Conservation (phyloP, 352 stramenopile species). For the Phytophthora pinifolia region DNA sequence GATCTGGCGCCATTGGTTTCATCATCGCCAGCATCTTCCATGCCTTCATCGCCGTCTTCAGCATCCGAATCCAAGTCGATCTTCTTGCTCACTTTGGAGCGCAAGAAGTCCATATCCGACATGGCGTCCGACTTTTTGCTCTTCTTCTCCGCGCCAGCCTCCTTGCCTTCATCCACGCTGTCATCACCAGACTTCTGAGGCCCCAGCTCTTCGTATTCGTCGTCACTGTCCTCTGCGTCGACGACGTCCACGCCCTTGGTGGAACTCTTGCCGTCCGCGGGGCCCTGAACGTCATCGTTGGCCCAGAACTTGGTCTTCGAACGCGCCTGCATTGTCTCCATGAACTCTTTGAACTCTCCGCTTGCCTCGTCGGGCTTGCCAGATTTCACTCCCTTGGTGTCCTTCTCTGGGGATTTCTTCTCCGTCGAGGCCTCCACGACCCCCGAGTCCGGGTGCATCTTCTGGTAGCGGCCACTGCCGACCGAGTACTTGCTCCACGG, state of each 20-base stretch:
- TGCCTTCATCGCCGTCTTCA: conserved; percentile 26
- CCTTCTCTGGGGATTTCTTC: conserved; percentile 24
- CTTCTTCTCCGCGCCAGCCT: conserved; percentile 28
- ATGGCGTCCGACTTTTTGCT: conserved; percentile 36
- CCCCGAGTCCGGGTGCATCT: conserved; percentile 29
- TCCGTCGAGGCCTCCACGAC: conserved; percentile 15
- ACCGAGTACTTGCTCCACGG: conserved; percentile 91
- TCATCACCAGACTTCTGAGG: conserved; percentile 35
- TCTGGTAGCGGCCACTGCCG: conserved; percentile 75
- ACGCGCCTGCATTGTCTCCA: conserved; percentile 90
- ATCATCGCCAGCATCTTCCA: conserved; percentile 40
- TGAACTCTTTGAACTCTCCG: conserved; percentile 85
- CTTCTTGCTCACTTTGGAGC: conserved; percentile 92
- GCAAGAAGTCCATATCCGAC: conserved; percentile 94
- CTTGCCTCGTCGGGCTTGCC: conserved; percentile 31
- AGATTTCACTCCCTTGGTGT: conserved; percentile 18
- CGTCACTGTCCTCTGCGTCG: conserved; percentile 35
- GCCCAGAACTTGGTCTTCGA: conserved; percentile 90
- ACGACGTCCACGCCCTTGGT: conserved; percentile 32
- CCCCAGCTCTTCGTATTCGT: conserved; percentile 41
- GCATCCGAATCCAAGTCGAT: conserved; percentile 76
- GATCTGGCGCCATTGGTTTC: too few relatives aligned
- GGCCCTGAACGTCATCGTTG: conserved; percentile 85
- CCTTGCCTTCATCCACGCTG: conserved; percentile 26
- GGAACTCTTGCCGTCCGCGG: conserved; percentile 23